Base-by-base conservation (phyloP, 2,329 filamentous ascomycete genomes). In the Sporothrix protearum region DNA sequence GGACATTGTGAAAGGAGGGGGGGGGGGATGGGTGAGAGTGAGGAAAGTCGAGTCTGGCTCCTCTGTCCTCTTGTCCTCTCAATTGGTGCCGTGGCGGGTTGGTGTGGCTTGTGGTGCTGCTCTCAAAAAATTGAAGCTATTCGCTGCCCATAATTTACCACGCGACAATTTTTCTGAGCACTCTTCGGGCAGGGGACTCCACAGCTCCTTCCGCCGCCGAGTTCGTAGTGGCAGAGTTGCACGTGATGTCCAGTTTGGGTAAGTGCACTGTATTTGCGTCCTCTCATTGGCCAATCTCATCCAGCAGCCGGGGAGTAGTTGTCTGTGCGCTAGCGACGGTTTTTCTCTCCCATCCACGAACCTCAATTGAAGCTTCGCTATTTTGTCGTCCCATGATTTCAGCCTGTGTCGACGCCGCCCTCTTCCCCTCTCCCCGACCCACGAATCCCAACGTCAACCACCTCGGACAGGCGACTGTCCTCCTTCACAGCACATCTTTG, bases 111-210 rank as follows among this genome's bases (percentile, higher is more conserved):
- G 25, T 45, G 25, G 10, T 36, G 47, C 45, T 67, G 25, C 28
- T 36, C 63, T 51, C 28, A 25, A 39, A 67, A 63, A 69, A 69
- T 5, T 47, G 66, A 72, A 69, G 67, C 66, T 69, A 57, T 64
- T 69, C 67, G 47, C 47, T 25, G 49, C 47, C 36, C 36, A 69
- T 57, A 57, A 28, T 69, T 42, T 68, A 55, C 39, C 64, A 71
- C 64, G 64, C 70, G 66, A 72, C 71, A 67, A 69, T 68, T 70
- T 72, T 72, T 70, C 45, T 36, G 22, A 25, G 22, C 55, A 12
- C 9, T 8, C 5, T 45, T 47, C 14, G 14, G 28, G 22, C 30
- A 28, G 30, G 33, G 51, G 28, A 4, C 49, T 53, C 47, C 67
- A 57, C 67, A 66, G 63, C 42, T 30, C 42, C 42, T 49, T 33